A percentile compares a stretch with the other conserved stretches of the same genome.
Conservation (phyloP, 2,329 filamentous ascomycete genomes). For the Penicillium brasilianum region DNA sequence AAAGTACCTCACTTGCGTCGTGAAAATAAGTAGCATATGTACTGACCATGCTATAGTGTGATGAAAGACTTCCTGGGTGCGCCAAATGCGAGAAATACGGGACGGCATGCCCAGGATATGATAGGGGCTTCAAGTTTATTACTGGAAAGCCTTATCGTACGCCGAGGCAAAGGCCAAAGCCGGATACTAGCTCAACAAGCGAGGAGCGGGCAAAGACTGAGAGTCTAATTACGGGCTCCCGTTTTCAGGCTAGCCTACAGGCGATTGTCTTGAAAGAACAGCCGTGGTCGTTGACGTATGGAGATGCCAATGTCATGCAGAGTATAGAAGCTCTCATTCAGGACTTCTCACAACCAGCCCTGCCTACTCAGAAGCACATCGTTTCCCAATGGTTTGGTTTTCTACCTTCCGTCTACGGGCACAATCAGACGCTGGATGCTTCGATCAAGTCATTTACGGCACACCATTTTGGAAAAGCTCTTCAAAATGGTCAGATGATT, state of each 20-base stretch:
- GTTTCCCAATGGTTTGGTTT: conserved; percentile 32
- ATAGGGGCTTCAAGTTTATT: conserved; percentile 41
- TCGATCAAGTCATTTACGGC: conserved; percentile 35
- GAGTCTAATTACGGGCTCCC: neutral
- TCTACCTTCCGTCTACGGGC: conserved; percentile 34
- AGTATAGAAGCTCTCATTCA: conserved; percentile 28
- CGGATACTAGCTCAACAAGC: neutral
- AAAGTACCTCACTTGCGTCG: conserved; percentile 25
- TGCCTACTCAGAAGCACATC: conserved; percentile 24
- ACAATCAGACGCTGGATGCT: conserved; percentile 31
- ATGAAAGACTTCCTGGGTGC: conserved; percentile 40
- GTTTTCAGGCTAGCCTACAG: conserved; percentile 3
- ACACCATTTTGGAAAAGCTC: conserved; percentile 32
- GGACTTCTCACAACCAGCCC: conserved; percentile 30
- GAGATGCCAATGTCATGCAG: conserved; percentile 30
- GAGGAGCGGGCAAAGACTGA: neutral
- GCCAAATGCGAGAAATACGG: conserved; percentile 42
- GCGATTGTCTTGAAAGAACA: conserved; percentile 3
- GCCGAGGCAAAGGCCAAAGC: conserved; percentile 15
- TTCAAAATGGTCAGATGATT: conserved; percentile 28
- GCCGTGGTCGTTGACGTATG: conserved; percentile 12
- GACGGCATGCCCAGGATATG: conserved; percentile 41
- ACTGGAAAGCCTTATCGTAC: conserved; percentile 37
- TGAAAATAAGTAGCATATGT: neutral
- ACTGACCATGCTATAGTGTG: conserved; percentile 35